These are phyloP conservation scores for Hypoxylon lienhwacheense DNA, from an alignment of 495 filamentous ascomycete species.

Conservation along the genomic window DNA sequence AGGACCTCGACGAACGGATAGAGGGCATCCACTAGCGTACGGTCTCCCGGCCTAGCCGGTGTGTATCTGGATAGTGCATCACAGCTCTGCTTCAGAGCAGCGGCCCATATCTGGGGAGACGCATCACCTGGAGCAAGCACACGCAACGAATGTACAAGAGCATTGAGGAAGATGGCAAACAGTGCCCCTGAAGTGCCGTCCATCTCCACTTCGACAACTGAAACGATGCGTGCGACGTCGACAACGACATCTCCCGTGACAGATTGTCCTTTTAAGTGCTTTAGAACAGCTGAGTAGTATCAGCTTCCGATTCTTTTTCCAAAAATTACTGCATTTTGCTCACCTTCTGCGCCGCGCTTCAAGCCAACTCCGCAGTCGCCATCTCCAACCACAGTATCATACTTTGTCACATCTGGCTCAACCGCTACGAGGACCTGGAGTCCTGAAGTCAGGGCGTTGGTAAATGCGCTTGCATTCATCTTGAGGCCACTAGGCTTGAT, in stretches of 20 bases:
- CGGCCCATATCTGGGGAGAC: conserved; percentile 67
- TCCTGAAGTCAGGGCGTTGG: conserved; percentile 63
- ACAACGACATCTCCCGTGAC: conserved; percentile 68
- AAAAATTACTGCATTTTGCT: conserved; percentile 21
- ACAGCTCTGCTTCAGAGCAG: conserved; percentile 70
- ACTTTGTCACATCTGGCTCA: conserved; percentile 83
- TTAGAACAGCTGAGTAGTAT: conserved; percentile 61
- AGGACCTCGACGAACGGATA: conserved; percentile 82
- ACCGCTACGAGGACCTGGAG: conserved; percentile 71
- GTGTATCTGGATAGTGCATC: conserved; percentile 79
- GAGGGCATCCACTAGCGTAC: conserved; percentile 88
- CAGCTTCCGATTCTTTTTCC: background rate
- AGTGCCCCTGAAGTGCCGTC: conserved; percentile 95
- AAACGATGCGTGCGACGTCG: conserved; percentile 74
- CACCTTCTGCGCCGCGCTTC: conserved; percentile 84
- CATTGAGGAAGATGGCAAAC: conserved; percentile 95
- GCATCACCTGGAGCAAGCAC: conserved; percentile 51
- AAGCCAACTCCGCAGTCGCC: conserved; percentile 93
- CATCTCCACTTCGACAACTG: conserved; percentile 85
- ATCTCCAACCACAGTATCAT: conserved; percentile 91
- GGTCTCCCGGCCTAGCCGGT: conserved; percentile 83
- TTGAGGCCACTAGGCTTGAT: conserved; percentile 69
- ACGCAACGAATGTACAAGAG: conserved; percentile 75
- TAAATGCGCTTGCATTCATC: conserved; percentile 61
- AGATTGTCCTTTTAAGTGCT: conserved; percentile 59